Percentiles rank a stretch among this genome's conserved stretches.
Evolutionary conservation across 305 asterid species (phyloP).

Genomic region (Fraxinus baroniana): DNA sequence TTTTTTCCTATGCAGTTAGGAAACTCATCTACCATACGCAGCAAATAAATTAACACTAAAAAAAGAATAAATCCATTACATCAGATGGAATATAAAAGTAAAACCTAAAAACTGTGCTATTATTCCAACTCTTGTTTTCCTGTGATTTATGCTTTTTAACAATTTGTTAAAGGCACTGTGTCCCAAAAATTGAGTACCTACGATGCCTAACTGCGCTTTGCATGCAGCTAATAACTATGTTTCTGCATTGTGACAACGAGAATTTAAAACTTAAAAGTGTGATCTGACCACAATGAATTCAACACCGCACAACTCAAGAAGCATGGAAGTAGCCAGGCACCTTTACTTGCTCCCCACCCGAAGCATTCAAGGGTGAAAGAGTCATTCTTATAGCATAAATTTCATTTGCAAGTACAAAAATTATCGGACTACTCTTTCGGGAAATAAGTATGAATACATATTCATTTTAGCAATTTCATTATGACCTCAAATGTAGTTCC

Average conservation of each 20-base stretch:
- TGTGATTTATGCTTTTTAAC: background rate
- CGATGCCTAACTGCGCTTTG: background rate
- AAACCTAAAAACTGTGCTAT: background rate
- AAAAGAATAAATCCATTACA: background rate
- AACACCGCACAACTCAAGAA: background rate
- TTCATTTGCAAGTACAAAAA: background rate
- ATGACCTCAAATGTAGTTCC: background rate
- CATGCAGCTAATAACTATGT: background rate
- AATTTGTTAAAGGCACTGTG: background rate
- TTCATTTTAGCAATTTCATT: background rate
- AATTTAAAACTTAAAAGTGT: background rate
- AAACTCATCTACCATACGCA: background rate
- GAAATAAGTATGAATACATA: background rate
- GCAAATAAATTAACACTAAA: background rate
- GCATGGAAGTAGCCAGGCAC: background rate
- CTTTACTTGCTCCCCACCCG: background rate
- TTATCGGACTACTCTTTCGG: background rate
- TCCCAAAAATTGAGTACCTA: background rate
- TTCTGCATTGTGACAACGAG: background rate
- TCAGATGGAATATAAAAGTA: background rate
- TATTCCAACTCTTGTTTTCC: background rate
- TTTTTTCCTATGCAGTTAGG: background rate
- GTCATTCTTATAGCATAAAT: background rate
- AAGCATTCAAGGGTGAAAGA: background rate
- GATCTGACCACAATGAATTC: background rate